Base-by-base conservation (phyloP, 495 filamentous ascomycete genomes). In the Platismatia glauca region DNA sequence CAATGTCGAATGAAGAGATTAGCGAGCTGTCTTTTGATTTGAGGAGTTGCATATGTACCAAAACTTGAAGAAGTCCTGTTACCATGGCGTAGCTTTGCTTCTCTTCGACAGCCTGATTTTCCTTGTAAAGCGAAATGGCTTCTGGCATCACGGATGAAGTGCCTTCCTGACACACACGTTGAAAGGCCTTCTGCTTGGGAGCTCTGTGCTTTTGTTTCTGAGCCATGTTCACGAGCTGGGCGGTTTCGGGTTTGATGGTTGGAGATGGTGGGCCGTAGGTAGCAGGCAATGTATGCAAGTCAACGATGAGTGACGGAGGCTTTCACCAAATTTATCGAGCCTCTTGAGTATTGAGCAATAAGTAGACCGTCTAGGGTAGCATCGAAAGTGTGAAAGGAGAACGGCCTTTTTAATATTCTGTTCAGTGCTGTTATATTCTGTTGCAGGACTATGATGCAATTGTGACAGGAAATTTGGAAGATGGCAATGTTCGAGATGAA, bases 71-170 rank as follows among this genome's bases (percentile, higher is more conserved):
- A 31, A 46, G 27, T 44, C 27, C 39, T 24, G 44, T 59, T n/a
- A 59, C 13, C 57, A 59, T 41, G 57, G 44, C 39, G 33, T 53
- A 53, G 29, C 50, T 53, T 53, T 33, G 50, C 50, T 53, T 53
- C 15, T 53, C 50, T 53, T 53, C 29, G 50, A 53, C 16, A 6
- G 7, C 50, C 29, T 53, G 50, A 33, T 31, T 29, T 53, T 53
- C 16, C 27, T 18, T 34, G 18, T 18, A 5, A 33, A 46, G 22
- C 27, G 44, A 22, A 6, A 46, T 20, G 22, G 34, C 33, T 46
- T 59, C 31, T 44, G 13, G 31, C 18, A 29, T 46, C 18, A 18
- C 22, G n/a, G 29, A 6, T 7, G 50, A 33, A 33, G 29, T 53
- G 50, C 16, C 16, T 53, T 31, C 50, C 15, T 53, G 27, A 53